Percentiles rank a stretch among this genome's conserved stretches.
phyloP scores from a whole-genome alignment of 2,329 filamentous ascomycete species.

The Stagonosporopsis chrysanthemi region DNA sequence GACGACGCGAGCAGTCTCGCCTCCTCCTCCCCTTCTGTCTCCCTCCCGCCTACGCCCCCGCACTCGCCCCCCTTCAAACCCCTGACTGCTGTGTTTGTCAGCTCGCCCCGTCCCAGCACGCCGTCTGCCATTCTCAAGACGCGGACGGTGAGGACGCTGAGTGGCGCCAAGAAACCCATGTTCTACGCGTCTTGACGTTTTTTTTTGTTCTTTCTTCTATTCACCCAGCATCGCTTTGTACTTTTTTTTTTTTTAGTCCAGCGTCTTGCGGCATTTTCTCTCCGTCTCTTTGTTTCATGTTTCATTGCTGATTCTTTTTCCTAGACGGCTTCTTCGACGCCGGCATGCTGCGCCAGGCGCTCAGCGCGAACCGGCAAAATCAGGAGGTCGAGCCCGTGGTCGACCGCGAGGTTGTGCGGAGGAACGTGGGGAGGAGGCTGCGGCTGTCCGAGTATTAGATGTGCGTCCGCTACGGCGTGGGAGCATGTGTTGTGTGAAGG shows the following conservation, averaged over 20 bases:
- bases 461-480: neutral
- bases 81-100: constrained; percentile 41
- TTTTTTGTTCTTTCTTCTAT: too few relatives aligned
- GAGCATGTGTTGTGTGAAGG: neutral
- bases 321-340: constrained; percentile 97
- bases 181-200: constrained; percentile 14
- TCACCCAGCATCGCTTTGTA: neutral
- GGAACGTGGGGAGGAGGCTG: constrained; percentile 78
- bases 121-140: constrained; percentile 24
- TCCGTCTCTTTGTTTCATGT: constrained; percentile 11
- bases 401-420: constrained; percentile 67
- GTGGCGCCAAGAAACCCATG: constrained; percentile 5
- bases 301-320: constrained; percentile 43
- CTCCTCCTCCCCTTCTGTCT: constrained; percentile 1
- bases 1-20: constrained; percentile 25
- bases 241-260: neutral
- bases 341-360: constrained; percentile 88
- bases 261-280: neutral
- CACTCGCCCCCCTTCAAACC: constrained; percentile 46
- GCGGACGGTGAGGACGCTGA: constrained; percentile 25
- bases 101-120: constrained; percentile 29
- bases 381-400: constrained; percentile 61
- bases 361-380: constrained; percentile 71
- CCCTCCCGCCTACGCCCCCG: constrained; percentile 44
- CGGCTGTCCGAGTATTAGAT: constrained; percentile 71